Conservation (phyloP, 768 basidiomycete species). For the Trametes cinnabarina region DNA sequence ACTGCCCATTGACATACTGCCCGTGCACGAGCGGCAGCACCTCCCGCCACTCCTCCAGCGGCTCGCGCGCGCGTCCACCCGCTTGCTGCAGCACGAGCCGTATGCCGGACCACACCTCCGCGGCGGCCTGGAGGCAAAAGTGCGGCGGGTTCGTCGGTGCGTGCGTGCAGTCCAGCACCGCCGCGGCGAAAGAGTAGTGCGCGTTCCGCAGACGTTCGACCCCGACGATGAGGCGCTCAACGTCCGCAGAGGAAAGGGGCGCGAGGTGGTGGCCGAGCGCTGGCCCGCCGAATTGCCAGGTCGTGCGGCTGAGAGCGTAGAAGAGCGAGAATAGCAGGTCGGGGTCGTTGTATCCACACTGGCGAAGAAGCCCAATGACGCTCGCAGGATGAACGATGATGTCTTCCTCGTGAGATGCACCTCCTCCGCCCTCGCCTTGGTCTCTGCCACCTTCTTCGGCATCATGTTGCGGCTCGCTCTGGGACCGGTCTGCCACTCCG, state of each 20-base stretch:
- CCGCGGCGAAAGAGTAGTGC: conserved; percentile 7
- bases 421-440: background rate
- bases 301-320: conserved; percentile 27
- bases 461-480: too few species aligned
- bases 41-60: conserved; percentile 20
- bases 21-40: background rate
- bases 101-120: background rate
- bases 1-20: background rate
- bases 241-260: conserved; percentile 23
- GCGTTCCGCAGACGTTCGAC: conserved; percentile 20
- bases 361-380: conserved; percentile 28
- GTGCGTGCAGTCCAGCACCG: background rate
- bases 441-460: background rate
- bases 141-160: conserved; percentile 10
- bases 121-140: conserved; percentile 2
- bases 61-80: background rate
- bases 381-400: conserved; percentile 23
- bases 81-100: background rate
- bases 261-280: conserved; percentile 22
- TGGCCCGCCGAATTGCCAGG: conserved; percentile 21
- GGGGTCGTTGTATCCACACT: conserved; percentile 18
- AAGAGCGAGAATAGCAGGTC: conserved; percentile 26
- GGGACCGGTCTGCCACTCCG: background rate
- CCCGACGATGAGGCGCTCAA: conserved; percentile 25
- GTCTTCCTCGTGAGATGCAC: conserved; percentile 12